phyloP scores from a whole-genome alignment of 805 yeast genomes.

The Ogataea pini region DNA sequence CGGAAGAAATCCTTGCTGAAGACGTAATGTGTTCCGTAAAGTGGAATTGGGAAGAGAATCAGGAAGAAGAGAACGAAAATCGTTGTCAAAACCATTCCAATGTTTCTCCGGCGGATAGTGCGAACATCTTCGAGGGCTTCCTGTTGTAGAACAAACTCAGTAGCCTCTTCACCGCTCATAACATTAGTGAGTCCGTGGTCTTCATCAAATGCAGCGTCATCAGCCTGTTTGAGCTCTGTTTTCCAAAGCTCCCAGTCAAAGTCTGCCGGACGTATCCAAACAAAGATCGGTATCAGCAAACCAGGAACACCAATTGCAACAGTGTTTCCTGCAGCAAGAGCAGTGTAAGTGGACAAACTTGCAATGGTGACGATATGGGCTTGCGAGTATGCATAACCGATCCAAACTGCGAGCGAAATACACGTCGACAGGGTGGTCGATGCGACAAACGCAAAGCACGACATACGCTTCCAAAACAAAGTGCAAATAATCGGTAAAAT shows the following conservation, averaged over 20 bases:
- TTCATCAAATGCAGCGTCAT: conserved; percentile 38
- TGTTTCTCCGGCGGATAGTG: conserved; percentile 30
- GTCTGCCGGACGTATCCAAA: conserved; percentile 44
- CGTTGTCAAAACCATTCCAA: conserved; percentile 28
- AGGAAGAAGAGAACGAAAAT: conserved; percentile 34
- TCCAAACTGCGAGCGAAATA: conserved; percentile 45
- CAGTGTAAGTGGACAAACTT: conserved; percentile 48
- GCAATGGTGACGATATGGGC: conserved; percentile 28
- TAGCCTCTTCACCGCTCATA: conserved; percentile 32
- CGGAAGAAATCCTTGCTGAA: conserved; percentile 39
- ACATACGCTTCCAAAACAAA: conserved; percentile 47
- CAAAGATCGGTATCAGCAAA: conserved; percentile 46
- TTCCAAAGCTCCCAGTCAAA: conserved; percentile 54
- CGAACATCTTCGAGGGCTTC: conserved; percentile 24
- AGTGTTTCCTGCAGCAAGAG: conserved; percentile 59
- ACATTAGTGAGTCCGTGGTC: conserved; percentile 33
- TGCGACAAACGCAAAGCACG: conserved; percentile 44
- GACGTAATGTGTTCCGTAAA: conserved; percentile 42
- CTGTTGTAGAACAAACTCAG: conserved; percentile 29
- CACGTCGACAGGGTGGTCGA: conserved; percentile 48
- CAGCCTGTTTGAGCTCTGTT: conserved; percentile 42
- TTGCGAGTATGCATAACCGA: conserved; percentile 38
- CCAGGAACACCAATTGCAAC: conserved; percentile 54
- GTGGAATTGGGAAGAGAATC: conserved; percentile 40
- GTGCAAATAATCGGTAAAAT: conserved; percentile 53